Evolutionary conservation across 2,329 filamentous ascomycete genomes (phyloP), one percentile per base, ranked within the genome.

Genomic region (Fusarium sp.): DNA sequence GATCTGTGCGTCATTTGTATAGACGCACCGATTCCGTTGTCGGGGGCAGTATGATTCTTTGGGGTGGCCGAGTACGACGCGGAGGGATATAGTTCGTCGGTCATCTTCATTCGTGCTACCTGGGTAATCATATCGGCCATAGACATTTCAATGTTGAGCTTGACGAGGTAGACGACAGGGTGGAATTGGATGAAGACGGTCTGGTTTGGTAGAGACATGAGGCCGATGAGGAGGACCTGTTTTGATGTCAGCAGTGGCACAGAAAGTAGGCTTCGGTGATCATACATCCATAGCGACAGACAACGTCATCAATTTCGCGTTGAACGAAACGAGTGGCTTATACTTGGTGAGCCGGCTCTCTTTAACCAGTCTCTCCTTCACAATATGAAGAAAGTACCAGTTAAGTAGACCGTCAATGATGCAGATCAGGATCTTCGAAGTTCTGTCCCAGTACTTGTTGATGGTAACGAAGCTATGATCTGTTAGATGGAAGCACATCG

Each of bases 71-170:
- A 69, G 12, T 58, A 48, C 2, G 72, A 70, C 5, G 55, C 25
- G 1, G 61, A 65, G 1, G 67, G 65, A 9, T 74, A 71, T n/a
- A 67, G 55, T 2, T 74, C 68, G 45, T 75, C 73, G 10, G 62
- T 57, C 22, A 52, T 52, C 32, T 70, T 53, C 6, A 51, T 44
- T 2, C 57, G 62, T 3, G 76, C 76, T 9, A 83, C 71, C 22
- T 79, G 80, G 22, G 77, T 82, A 69, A 87, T 86, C n/a, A 87
- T 81, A 13, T 82, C 81, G 38, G 85, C 84, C 84, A 87, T 86
- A 15, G 81, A 82, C 80, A 86, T 82, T 73, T 86, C 84, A 65
- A 86, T 86, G 70, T 86, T 84, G 44, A 87, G 81, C 61, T 86
- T 87, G 60, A 86, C 83, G 38, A 85, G 80, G 70, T 86, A 87